Evolutionary conservation across 495 filamentous ascomycete species (phyloP).

Genomic region (Rusavskia elegans): DNA sequence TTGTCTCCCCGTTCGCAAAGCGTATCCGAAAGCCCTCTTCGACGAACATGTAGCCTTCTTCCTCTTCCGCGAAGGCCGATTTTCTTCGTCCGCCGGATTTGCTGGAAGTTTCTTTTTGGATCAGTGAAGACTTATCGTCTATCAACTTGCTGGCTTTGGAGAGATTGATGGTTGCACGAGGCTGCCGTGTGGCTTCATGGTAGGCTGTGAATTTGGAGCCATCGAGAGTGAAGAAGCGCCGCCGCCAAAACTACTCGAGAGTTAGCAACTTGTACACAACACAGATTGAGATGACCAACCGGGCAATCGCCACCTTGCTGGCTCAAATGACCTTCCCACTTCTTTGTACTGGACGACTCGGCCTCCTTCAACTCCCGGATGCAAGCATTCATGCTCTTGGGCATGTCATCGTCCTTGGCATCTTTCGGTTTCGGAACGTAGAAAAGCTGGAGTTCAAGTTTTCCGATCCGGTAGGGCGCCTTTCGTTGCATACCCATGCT

Average conservation of each 20-base stretch:
- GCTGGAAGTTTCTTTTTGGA: slow-evolving; percentile 58
- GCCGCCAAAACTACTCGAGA: slow-evolving; percentile 68
- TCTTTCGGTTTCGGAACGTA: slow-evolving; percentile 88
- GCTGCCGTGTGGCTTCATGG: slow-evolving; percentile 88
- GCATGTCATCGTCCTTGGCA: slow-evolving; percentile 87
- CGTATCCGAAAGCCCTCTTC: slow-evolving; percentile 97
- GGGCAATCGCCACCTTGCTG: slow-evolving; percentile 97
- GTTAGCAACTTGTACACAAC: background rate
- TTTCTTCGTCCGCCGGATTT: slow-evolving; percentile 68
- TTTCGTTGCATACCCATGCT: slow-evolving; percentile 42
- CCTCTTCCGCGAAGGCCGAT: slow-evolving; percentile 92
- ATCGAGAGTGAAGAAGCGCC: slow-evolving; percentile 88
- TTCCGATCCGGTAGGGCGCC: slow-evolving; percentile 88
- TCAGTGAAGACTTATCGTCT: slow-evolving; percentile 74
- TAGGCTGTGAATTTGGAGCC: slow-evolving; percentile 88
- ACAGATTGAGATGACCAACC: slow-evolving; percentile 39
- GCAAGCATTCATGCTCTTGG: slow-evolving; percentile 93
- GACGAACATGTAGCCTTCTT: slow-evolving; percentile 99
- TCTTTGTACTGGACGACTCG: slow-evolving; percentile 52
- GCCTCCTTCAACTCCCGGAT: slow-evolving; percentile 85
- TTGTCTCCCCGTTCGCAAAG: slow-evolving; percentile 93
- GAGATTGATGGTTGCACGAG: slow-evolving; percentile 90
- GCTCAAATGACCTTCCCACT: slow-evolving; percentile 76
- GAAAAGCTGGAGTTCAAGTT: slow-evolving; percentile 79
- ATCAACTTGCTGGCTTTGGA: slow-evolving; percentile 88